Conservation (phyloP, 139 green algal species). For the Nannochloris sp. region DNA sequence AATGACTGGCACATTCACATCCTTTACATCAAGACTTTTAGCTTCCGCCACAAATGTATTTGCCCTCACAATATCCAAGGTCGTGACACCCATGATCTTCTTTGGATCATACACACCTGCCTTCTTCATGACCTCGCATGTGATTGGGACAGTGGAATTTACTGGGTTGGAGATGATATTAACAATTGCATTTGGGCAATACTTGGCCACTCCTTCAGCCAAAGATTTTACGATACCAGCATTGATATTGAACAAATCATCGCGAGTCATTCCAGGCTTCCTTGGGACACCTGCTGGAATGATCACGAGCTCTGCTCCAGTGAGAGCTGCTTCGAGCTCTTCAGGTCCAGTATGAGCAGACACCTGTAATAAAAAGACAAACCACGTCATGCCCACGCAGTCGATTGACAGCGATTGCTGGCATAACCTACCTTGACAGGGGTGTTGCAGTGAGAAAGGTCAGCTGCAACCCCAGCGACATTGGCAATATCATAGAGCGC, state of each 20-base stretch:
- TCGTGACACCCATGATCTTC: conserved; percentile 57
- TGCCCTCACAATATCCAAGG: conserved; percentile 81
- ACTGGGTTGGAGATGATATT: conserved; percentile 93
- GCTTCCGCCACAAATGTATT: conserved; percentile 65
- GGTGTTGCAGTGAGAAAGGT: conserved; percentile 93
- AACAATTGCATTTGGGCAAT: conserved; percentile 63
- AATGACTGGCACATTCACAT: conserved; percentile 91
- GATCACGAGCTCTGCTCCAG: conserved; percentile 82
- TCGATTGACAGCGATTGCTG: neutral
- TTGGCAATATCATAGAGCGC: conserved; percentile 91
- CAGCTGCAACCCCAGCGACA: conserved; percentile 74
- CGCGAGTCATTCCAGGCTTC: conserved; percentile 98
- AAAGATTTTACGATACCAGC: conserved; percentile 91
- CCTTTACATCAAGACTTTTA: conserved; percentile 49
- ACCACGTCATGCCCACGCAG: neutral
- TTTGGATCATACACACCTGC: conserved; percentile 61
- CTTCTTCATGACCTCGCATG: conserved; percentile 84
- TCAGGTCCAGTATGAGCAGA: conserved; percentile 66
- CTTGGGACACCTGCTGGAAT: conserved; percentile 92
- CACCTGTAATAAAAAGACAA: conserved; percentile 25
- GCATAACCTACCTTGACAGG: conserved; percentile 39
- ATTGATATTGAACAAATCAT: conserved; percentile 99
- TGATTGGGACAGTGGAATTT: conserved; percentile 97
- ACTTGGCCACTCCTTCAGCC: conserved; percentile 56
- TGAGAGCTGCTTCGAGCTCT: conserved; percentile 69